Base-by-base conservation (phyloP, 2,329 filamentous ascomycete genomes). In the Remersonia thermophila region DNA sequence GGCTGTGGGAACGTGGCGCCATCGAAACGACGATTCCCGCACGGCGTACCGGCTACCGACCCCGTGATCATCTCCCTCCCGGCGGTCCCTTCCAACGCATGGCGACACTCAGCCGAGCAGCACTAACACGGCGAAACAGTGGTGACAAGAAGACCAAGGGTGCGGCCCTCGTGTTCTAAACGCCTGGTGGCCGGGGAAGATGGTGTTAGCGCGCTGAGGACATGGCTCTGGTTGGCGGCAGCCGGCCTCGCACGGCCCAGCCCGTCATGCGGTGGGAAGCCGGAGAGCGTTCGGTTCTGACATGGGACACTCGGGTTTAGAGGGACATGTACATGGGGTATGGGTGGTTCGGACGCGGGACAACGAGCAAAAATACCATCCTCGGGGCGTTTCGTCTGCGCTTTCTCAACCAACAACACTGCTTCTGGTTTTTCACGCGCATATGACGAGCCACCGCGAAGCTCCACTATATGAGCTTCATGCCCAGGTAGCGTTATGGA, bases 81-180 rank as follows among this genome's bases (percentile, higher is more conserved):
- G 38, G 41, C 43, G 39, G 41, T 42, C 36, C 35, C 43, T 42
- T 31, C 25, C 13, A 20, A 4, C 33, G 4, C 18, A 25, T 25
- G 27, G 16, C 23, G n/a, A 30, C 16, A 36, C 7, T 7, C 35
- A 23, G 20, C 20, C 9, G 20, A 23, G 9, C 20, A 23, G 20
- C 20, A 23, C 20, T 23, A 23, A 23, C 20, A 73, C 57, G 33
- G 23, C 14, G 14, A 32, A 39, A 50, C 55, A 93, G 91, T 80
- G 91, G 91, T 79, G 91, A 98, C 82, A 98, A 98, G 87, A 98
- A 98, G 85, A 98, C 91, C 59, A 98, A 98, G 86, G 91, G 91
- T 82, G 91, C 91, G 59, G 91, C 91, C 69, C 80, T 98, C 62
- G 91, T 98, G 60, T 98, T 98, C 79, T 98, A 94, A 80, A 71